Evolutionary conservation across 1,139 yeast genomes (phyloP).

Genomic region (Groenewaldozyma sp.): DNA sequence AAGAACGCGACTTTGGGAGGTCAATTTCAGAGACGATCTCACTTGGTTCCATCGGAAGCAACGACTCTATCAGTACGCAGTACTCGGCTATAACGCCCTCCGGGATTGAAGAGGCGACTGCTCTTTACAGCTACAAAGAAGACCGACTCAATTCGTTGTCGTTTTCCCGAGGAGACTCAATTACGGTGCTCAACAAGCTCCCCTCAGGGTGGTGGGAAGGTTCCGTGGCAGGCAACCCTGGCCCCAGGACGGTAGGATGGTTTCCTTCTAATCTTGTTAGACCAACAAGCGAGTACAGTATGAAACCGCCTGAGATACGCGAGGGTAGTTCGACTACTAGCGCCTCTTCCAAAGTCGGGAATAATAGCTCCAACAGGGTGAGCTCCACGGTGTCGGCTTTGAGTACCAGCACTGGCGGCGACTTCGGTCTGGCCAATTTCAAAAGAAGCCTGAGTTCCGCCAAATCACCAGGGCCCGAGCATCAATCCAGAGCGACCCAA

Average conservation of each 20-base stretch:
- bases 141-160: constrained; percentile 55
- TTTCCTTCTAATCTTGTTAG: constrained; percentile 28
- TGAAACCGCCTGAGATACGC: too few relatives aligned
- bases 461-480: too few relatives aligned
- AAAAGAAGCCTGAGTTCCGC: too few relatives aligned
- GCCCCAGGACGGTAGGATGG: constrained; percentile 25
- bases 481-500: too few relatives aligned
- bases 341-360: too few relatives aligned
- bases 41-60: background rate
- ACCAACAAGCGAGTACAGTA: too few relatives aligned
- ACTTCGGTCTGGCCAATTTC: too few relatives aligned
- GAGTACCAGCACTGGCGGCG: too few relatives aligned
- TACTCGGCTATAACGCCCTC: background rate
- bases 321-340: too few relatives aligned
- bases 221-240: constrained; percentile 16
- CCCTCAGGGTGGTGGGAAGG: constrained; percentile 35
- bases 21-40: background rate
- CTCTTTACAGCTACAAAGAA: constrained; percentile 58
- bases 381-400: too few relatives aligned
- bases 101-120: constrained; percentile 29
- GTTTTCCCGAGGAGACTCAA: constrained; percentile 56
- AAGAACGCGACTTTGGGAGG: background rate
- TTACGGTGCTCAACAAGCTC: constrained; percentile 46
- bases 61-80: background rate
- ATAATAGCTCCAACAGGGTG: too few relatives aligned